Evolutionary conservation across 2,329 filamentous ascomycete genomes (phyloP).

Genomic region (Paramyrothecium sp.): DNA sequence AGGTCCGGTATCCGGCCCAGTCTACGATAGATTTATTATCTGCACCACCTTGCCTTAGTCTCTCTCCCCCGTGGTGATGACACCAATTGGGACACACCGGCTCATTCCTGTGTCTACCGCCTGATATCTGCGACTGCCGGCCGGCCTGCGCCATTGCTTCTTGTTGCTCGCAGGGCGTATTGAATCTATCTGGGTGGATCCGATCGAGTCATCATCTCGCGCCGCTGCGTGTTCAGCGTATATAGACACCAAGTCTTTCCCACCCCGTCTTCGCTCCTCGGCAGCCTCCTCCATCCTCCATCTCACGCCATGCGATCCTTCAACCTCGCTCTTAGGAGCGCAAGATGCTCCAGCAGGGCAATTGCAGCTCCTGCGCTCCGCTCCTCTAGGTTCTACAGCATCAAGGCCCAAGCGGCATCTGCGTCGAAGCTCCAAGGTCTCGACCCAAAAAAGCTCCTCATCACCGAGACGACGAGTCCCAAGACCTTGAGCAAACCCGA

Average conservation of each 20-base stretch:
- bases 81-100: no score
- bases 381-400: constrained; percentile 45
- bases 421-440: constrained; percentile 61
- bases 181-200: no score
- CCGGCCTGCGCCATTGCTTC: neutral
- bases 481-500: constrained; percentile 72
- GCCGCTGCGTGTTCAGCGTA: no score
- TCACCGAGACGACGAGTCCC: constrained; percentile 73
- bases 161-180: neutral
- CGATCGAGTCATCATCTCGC: no score
- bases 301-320: constrained; percentile 26
- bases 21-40: neutral
- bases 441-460: constrained; percentile 72
- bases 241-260: no score
- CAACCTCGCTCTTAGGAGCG: constrained; percentile 30
- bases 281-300: neutral
- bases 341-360: constrained; percentile 33
- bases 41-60: neutral
- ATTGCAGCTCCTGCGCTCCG: constrained; percentile 30
- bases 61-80: neutral
- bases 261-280: no score
- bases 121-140: neutral
- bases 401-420: constrained; percentile 49
- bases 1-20: neutral
- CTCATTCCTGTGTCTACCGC: no score